Conservation (phyloP, 164 flowering plant genomes). For the Amborella trichopoda region DNA sequence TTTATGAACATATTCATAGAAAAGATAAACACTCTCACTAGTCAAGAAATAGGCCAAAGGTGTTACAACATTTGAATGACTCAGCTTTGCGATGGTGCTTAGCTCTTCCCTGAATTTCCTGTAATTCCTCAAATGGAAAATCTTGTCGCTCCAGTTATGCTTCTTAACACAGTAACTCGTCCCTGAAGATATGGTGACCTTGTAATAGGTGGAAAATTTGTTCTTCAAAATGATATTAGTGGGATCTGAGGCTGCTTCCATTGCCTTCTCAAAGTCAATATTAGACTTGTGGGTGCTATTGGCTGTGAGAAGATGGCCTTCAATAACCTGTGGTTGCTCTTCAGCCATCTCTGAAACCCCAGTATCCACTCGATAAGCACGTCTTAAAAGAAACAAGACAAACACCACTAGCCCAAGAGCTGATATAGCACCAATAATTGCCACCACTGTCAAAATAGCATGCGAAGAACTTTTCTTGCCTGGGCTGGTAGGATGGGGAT, state of each 20-base stretch:
- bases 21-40: slow-evolving; percentile 44
- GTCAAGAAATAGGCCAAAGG: slow-evolving; percentile 66
- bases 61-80: slow-evolving; percentile 52
- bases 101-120: slow-evolving; percentile 46
- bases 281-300: slow-evolving; percentile 35
- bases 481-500: not conserved
- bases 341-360: slow-evolving; percentile 16
- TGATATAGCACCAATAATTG: slow-evolving; percentile 20
- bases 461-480: slow-evolving; percentile 17
- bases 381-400: slow-evolving; percentile 18
- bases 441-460: slow-evolving; percentile 14
- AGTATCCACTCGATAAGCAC: slow-evolving; percentile 22
- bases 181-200: slow-evolving; percentile 60
- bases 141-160: slow-evolving; percentile 60
- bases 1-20: slow-evolving; percentile 44
- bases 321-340: slow-evolving; percentile 24
- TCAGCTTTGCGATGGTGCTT: slow-evolving; percentile 41
- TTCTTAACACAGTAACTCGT: slow-evolving; percentile 55
- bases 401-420: slow-evolving; percentile 11
- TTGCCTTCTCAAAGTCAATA: slow-evolving; percentile 43
- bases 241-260: slow-evolving; percentile 35
- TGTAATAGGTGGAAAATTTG: slow-evolving; percentile 57
- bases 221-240: slow-evolving; percentile 37
- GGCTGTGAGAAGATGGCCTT: slow-evolving; percentile 31
- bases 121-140: slow-evolving; percentile 46